Conservation (phyloP, 768 basidiomycete species). For the Trametes punicea region DNA sequence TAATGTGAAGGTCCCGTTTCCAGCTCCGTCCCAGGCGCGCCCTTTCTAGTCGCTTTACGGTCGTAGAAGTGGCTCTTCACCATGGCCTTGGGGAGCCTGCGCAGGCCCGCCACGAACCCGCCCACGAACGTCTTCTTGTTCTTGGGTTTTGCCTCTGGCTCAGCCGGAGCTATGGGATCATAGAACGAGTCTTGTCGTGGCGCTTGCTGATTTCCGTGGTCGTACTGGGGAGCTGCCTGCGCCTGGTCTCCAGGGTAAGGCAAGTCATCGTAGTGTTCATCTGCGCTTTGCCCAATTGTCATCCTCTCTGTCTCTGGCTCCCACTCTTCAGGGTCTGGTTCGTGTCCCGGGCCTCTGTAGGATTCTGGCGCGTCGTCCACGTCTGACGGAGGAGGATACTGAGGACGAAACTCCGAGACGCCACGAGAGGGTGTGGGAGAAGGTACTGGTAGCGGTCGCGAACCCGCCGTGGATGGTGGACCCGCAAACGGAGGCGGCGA, state of each 20-base stretch:
- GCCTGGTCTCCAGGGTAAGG: neutral
- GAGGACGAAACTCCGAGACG: slow-evolving; percentile 6
- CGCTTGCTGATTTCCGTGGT: neutral
- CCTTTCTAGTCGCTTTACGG: slow-evolving; percentile 17
- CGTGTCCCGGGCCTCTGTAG: neutral
- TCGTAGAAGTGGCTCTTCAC: slow-evolving; percentile 13
- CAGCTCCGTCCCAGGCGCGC: slow-evolving; percentile 8
- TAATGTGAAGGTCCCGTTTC: slow-evolving; percentile 6
- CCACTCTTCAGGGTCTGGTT: slow-evolving; percentile 10
- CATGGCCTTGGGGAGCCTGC: slow-evolving; percentile 19
- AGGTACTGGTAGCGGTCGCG: slow-evolving; percentile 8
- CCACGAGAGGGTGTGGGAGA: slow-evolving; percentile 13
- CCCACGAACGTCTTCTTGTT: slow-evolving; percentile 24
- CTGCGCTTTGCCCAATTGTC: slow-evolving; percentile 13
- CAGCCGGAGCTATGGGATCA: neutral
- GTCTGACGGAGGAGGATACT: slow-evolving; percentile 8
- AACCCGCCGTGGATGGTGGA: slow-evolving; percentile 3
- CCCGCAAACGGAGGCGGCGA: slow-evolving; percentile 2
- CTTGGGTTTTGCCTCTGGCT: neutral
- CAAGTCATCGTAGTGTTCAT: neutral
- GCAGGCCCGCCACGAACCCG: slow-evolving; percentile 24
- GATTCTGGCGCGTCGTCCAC: neutral
- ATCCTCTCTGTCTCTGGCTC: slow-evolving; percentile 18
- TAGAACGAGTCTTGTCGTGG: slow-evolving; percentile 1
- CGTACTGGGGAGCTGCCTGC: neutral